Conservation (phyloP, 495 filamentous ascomycete genomes). For the Penicillium waksmanii region DNA sequence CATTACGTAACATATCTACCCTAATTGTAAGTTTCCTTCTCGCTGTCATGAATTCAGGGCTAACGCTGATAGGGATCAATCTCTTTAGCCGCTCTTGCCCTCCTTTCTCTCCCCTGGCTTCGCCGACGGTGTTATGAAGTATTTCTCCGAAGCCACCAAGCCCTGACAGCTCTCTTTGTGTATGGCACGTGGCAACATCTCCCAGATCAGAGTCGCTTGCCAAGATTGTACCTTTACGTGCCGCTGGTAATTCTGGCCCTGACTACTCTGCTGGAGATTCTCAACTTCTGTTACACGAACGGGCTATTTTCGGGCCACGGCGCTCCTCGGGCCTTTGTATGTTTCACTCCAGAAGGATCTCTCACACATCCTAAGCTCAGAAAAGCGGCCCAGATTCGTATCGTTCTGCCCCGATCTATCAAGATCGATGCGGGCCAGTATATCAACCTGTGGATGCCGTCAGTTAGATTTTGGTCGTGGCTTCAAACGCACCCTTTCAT, state of each 20-base stretch:
- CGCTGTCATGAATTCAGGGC: no score
- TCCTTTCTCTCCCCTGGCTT: background rate
- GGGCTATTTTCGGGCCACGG: conserved; percentile 24
- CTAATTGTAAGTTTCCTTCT: background rate
- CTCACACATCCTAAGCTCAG: background rate
- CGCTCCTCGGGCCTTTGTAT: conserved; percentile 24
- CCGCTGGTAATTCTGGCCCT: background rate
- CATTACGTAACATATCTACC: conserved; percentile 1
- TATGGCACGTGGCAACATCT: background rate
- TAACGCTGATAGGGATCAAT: background rate
- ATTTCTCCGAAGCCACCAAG: background rate
- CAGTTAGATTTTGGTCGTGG: conserved; percentile 36
- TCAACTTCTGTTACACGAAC: conserved; percentile 28
- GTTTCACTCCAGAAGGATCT: conserved; percentile 11
- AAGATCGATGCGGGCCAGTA: conserved; percentile 42
- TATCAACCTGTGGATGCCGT: conserved; percentile 43
- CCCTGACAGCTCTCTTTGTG: background rate
- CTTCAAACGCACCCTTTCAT: no score
- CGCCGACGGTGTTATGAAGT: background rate
- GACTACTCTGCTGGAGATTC: background rate
- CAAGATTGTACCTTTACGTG: no score
- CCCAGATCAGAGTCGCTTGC: no score
- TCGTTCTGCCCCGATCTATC: conserved; percentile 29
- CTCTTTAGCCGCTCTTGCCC: background rate
- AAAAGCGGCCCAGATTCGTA: conserved; percentile 20